Percentiles rank a stretch among this genome's conserved stretches.
phyloP scores from a whole-genome alignment of 2,329 filamentous ascomycete species.

The Fusarium sp. region DNA sequence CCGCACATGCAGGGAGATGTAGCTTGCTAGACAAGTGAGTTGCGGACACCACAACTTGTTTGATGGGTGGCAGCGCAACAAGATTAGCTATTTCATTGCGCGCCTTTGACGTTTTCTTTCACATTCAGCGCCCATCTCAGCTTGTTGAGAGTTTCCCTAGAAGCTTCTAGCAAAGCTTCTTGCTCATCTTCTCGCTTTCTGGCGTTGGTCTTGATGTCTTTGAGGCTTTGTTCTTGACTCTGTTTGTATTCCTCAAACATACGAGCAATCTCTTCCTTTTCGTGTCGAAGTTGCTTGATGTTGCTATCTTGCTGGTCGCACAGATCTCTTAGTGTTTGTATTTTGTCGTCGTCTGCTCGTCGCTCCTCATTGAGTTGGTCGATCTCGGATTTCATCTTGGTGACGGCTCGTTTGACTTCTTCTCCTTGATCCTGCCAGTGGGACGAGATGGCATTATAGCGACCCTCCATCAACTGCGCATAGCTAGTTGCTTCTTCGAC shows the following conservation, averaged over 20 bases:
- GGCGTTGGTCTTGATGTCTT: slow-evolving; percentile 67
- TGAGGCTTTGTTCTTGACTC: slow-evolving; percentile 69
- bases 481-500: slow-evolving; percentile 73
- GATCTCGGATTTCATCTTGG: slow-evolving; percentile 63
- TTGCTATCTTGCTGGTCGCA: slow-evolving; percentile 79
- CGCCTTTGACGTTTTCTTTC: slow-evolving; percentile 67
- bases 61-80: background rate
- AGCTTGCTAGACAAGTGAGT: background rate
- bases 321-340: slow-evolving; percentile 71
- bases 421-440: slow-evolving; percentile 74
- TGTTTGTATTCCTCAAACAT: slow-evolving; percentile 72
- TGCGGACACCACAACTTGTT: background rate
- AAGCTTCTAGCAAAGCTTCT: slow-evolving; percentile 64
- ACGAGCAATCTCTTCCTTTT: slow-evolving; percentile 69
- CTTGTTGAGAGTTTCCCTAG: slow-evolving; percentile 70
- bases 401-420: slow-evolving; percentile 63
- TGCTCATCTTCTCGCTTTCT: slow-evolving; percentile 69
- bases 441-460: slow-evolving; percentile 72
- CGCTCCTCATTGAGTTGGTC: slow-evolving; percentile 63
- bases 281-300: slow-evolving; percentile 65
- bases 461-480: slow-evolving; percentile 73
- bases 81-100: slow-evolving; percentile 52
- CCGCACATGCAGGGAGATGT: background rate
- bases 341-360: slow-evolving; percentile 68
- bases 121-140: slow-evolving; percentile 78